Base-by-base conservation (phyloP, 2,329 filamentous ascomycete species). In the Colletotrichum sp. region DNA sequence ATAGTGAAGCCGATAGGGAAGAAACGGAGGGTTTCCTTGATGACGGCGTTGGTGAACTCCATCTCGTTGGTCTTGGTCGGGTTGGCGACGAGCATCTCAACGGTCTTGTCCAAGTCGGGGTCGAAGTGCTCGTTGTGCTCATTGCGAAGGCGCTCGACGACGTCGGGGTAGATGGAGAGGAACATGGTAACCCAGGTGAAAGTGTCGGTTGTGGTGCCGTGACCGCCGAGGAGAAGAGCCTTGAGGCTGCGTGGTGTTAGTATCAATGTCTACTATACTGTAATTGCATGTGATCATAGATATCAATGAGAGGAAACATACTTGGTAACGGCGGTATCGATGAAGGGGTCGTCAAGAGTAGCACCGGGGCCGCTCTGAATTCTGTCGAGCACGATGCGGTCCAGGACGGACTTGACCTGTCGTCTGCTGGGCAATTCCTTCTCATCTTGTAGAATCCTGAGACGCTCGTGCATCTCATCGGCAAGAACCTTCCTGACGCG, bases 11-110 rank as follows among this genome's bases (percentile, higher is more conserved):
- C 89, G 3, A 89, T 86, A 0, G 89, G 89, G 77, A 87, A 90
- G 43, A 91, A 79, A 5, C 90, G 85, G 2, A 92, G 83, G 0
- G 86, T 84, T 79, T 92, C 90, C 74, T 90, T 90, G 75, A 91
- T 86, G 21, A 90, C 85, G 28, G 89, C 89, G 10, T 83, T 84
- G 6, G 89, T 90, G 78, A 90, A 91, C 2, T 84, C 83, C 16
- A 92, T 83, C 14, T 86, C 82, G 77, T 89, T 89, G 55, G 91
- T 83, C 13, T 86, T 83, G 55, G 84, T 81, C 1, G 88, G 86
- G n/a, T 88, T 81, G 13, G 83, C 81, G 7, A 88, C 81, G 36
- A 86, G 79, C 1, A 80, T 78, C 48, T 84, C 85, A 6, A 84
- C 82, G 6, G 83, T 82, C 6, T 82, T 79, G 24, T 83, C 79